Conservation (phyloP, 495 filamentous ascomycete genomes). For the Talaromyces adpressus region DNA sequence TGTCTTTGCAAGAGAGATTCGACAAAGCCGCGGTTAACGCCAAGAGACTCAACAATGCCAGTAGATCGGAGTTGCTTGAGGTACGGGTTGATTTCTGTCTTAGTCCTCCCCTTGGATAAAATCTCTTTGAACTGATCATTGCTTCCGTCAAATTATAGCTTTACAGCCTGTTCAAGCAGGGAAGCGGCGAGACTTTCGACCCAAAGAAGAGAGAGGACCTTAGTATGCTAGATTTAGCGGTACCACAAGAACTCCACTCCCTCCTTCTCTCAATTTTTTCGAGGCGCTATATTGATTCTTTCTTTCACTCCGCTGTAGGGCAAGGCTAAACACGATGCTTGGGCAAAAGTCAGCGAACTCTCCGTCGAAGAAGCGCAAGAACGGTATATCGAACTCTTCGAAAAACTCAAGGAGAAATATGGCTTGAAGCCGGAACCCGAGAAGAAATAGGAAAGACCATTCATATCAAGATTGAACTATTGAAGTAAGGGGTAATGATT, state of each 20-base stretch:
- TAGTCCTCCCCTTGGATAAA: neutral
- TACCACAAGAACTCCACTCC: conserved; percentile 13
- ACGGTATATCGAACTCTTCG: conserved; percentile 66
- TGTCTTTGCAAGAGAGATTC: conserved; percentile 15
- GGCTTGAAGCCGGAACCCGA: conserved; percentile 28
- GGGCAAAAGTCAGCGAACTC: conserved; percentile 56
- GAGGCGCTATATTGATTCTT: neutral
- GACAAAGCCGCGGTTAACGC: conserved; percentile 46
- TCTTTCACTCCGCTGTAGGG: conserved; percentile 35
- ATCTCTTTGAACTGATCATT: neutral
- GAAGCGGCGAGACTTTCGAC: conserved; percentile 31
- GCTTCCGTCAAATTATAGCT: conserved; percentile 25
- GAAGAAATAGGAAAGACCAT: neutral
- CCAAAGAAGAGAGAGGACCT: conserved; percentile 21
- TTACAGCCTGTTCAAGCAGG: conserved; percentile 55
- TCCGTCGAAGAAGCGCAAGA: conserved; percentile 59
- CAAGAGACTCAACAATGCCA: conserved; percentile 48
- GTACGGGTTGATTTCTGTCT: neutral
- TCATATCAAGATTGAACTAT: neutral
- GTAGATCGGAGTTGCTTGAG: conserved; percentile 11
- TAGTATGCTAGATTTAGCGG: conserved; percentile 46
- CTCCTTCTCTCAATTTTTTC: neutral
- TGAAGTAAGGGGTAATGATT: too few species aligned
- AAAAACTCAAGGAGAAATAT: conserved; percentile 60
- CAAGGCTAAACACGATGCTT: conserved; percentile 73